Conservation (phyloP, 1,284 basidiomycete genomes). For the Fomitiporia mediterranea region DNA sequence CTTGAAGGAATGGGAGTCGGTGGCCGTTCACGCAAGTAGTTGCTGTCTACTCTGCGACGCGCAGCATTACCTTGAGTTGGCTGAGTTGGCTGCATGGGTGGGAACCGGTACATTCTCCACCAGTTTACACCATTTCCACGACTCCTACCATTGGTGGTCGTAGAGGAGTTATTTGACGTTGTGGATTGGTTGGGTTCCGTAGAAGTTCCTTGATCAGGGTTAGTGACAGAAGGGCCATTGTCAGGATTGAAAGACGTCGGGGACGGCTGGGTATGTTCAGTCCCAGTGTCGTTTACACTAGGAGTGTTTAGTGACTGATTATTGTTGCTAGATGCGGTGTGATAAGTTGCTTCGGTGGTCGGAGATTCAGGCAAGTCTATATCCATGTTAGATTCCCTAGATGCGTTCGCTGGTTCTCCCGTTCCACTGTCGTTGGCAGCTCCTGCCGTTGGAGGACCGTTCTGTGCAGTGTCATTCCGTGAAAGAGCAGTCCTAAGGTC, state of each 20-base stretch:
- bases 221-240: not conserved
- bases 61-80: constrained; percentile 16
- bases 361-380: too few species aligned
- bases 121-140: constrained; percentile 60
- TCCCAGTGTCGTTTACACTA: too few species aligned
- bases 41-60: constrained; percentile 1
- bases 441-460: not conserved
- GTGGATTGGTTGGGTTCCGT: not conserved
- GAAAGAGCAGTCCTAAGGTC: constrained; percentile 59
- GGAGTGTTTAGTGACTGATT: too few species aligned
- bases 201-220: too few species aligned
- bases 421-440: not conserved
- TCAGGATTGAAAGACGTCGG: not conserved
- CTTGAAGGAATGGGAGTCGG: constrained; percentile 3
- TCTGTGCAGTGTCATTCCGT: constrained; percentile 4
- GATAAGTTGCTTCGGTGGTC: too few species aligned
- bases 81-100: constrained; percentile 46
- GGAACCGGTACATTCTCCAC: constrained; percentile 78
- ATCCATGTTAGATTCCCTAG: not conserved
- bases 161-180: not conserved
- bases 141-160: constrained; percentile 10
- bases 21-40: constrained; percentile 10
- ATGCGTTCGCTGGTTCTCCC: not conserved
- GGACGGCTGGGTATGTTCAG: too few species aligned
- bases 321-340: too few species aligned